phyloP scores from a whole-genome alignment of 331 rosid genomes.

The Quercus lobata region DNA sequence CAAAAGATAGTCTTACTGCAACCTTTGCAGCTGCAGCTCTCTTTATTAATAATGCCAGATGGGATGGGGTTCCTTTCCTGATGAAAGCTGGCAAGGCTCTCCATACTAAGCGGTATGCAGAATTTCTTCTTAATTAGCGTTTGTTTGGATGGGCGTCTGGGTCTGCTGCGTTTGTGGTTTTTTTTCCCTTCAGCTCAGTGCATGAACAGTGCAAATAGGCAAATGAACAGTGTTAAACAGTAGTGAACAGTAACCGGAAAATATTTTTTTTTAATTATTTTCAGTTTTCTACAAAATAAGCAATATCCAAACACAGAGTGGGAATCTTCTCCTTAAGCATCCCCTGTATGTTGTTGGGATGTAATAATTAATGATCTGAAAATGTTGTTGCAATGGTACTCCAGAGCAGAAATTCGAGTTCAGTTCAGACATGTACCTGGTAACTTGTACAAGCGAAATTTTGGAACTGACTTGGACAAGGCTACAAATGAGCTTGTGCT shows the following conservation, averaged over 20 bases:
- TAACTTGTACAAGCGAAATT: constrained; percentile 81
- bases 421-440: constrained; percentile 98
- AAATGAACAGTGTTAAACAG: no score
- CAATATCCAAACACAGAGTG: no score
- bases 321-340: constrained; percentile 2
- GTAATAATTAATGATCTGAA: constrained; percentile 6
- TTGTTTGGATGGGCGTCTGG: no score
- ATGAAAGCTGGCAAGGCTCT: constrained; percentile 99
- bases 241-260: no score
- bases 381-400: constrained; percentile 8
- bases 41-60: constrained; percentile 87
- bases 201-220: no score
- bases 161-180: no score
- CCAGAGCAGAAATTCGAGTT: constrained; percentile 98
- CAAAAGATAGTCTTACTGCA: constrained; percentile 80
- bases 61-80: constrained; percentile 99
- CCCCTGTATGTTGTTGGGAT: constrained; percentile 5
- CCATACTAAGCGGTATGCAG: constrained; percentile 69
- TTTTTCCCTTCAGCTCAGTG: no score
- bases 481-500: constrained; percentile 96
- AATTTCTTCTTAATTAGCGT: not conserved
- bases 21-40: constrained; percentile 97
- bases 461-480: constrained; percentile 90
- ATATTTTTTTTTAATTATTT: no score
- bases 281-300: no score